Percentiles rank a stretch among this genome's conserved stretches.
phyloP scores from a whole-genome alignment of 805 yeast species.

The Metschnikowia gelsemii region DNA sequence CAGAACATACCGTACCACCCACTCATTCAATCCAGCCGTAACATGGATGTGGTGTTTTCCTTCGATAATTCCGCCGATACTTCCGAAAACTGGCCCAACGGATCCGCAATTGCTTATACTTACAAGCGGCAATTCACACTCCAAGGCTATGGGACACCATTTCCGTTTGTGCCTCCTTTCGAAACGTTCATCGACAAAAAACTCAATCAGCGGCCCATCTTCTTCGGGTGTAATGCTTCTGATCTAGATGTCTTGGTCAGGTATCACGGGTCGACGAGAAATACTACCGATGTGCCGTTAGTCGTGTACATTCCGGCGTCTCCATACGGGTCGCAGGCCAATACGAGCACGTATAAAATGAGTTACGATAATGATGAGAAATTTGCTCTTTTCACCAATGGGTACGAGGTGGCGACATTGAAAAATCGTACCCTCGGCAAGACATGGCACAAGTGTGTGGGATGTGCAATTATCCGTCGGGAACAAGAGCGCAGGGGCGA shows the following conservation, averaged over 20 bases:
- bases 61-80: constrained; percentile 70
- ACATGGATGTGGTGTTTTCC: constrained; percentile 64
- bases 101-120: constrained; percentile 55
- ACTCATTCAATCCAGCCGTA: constrained; percentile 58
- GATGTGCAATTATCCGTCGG: constrained; percentile 27
- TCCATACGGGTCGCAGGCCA: constrained; percentile 21
- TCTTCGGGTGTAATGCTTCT: constrained; percentile 20
- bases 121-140: constrained; percentile 52
- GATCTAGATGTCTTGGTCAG: constrained; percentile 10
- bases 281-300: constrained; percentile 23
- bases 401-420: constrained; percentile 22
- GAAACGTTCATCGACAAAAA: constrained; percentile 9
- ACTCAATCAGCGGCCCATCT: constrained; percentile 13
- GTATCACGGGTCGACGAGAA: constrained; percentile 10
- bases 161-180: constrained; percentile 19
- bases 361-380: constrained; percentile 21
- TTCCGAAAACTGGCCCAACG: constrained; percentile 61
- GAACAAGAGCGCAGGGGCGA: constrained; percentile 25
- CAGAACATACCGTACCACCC: constrained; percentile 73
- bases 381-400: constrained; percentile 20
- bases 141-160: constrained; percentile 21
- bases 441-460: constrained; percentile 26
- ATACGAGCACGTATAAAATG: constrained; percentile 27
- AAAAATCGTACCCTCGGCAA: constrained; percentile 23
- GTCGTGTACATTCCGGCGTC: constrained; percentile 23